These are phyloP conservation scores for Fraxinus velutina DNA, from an alignment of 305 asterid genomes.

Conservation along the genomic window DNA sequence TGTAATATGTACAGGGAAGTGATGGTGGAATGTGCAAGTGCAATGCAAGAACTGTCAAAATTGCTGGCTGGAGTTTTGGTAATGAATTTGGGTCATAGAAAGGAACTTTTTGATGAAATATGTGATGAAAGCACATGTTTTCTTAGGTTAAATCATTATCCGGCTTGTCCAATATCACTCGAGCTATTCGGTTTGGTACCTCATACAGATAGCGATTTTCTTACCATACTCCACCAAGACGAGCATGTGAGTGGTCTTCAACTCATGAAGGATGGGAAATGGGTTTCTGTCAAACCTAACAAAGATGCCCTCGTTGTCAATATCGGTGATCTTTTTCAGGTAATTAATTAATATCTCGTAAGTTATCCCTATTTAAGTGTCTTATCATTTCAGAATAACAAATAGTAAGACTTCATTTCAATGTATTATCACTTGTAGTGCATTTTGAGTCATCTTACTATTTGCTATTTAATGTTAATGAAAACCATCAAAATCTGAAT, in stretches of 20 bases:
- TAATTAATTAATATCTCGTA: background rate
- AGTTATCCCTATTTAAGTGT: too few species aligned
- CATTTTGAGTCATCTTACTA: background rate
- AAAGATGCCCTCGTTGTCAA: constrained; percentile 68
- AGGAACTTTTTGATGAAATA: constrained; percentile 27
- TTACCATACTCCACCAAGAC: constrained; percentile 69
- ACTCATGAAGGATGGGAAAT: constrained; percentile 59
- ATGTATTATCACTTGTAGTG: background rate
- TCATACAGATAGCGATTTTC: constrained; percentile 74
- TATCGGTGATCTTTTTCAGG: constrained; percentile 84
- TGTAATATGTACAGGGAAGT: constrained; percentile 43
- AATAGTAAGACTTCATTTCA: background rate
- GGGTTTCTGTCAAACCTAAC: constrained; percentile 63
- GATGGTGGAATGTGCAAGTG: constrained; percentile 53
- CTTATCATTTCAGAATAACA: background rate
- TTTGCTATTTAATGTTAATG: background rate
- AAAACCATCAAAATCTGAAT: background rate
- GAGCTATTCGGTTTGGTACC: constrained; percentile 55
- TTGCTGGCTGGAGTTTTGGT: constrained; percentile 42
- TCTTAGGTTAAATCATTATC: constrained; percentile 58
- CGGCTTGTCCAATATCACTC: constrained; percentile 37
- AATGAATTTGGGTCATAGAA: constrained; percentile 33
- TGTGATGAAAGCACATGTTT: constrained; percentile 57
- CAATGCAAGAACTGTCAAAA: constrained; percentile 56
- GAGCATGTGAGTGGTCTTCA: constrained; percentile 70